Evolutionary conservation across 2,329 filamentous ascomycete genomes (phyloP), one percentile per base, ranked within the genome.

Genomic region (Verticillium tricorpus): DNA sequence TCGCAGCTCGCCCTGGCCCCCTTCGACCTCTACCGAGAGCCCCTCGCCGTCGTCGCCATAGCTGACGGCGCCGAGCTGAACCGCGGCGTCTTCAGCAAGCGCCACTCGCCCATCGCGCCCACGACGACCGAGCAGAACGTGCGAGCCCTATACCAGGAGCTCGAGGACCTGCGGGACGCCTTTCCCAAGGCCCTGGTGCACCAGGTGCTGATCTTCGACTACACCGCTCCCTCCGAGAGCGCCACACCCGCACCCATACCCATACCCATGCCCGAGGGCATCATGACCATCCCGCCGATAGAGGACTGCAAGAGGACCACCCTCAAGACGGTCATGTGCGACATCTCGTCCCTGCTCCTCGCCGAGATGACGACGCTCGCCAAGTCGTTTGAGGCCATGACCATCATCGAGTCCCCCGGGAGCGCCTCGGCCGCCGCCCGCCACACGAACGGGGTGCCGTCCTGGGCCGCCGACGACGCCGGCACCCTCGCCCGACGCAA

Each of bases 21-120:
- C 1, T 97, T 97, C 79, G 95, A 99, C 73, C 81, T 94, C 54
- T 96, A 92, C 74, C 86, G 93, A 68, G 92, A 96, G 73, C 90
- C 92, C 9, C 81, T 97, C 60, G 86, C 90, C 59, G 82, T 98
- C 31, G 85, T 99, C 65, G 94, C 92, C 3, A 82, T 98, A 62
- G 91, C 92, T 17, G 94, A 98, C 75, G 92, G 91, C 57, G 77
- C 79, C 50, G 92, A 96, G 74, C 81, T 91, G 31, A 77, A 81
- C 63, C 80, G 81, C 63, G 73, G 77, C 5, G 75, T 78, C 54
- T 84, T 86, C 65, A 83, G 78, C 73, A 84, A 82, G 68, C 77
- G 84, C 52, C 78, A 80, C 59, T 87, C 84, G 14, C 73, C 77
- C 11, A 83, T 81, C 59, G 80, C 79, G 11, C 77, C 78, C 28